A percentile compares a stretch with the other conserved stretches of the same genome.
Conservation (phyloP, 371 early-diverging fungal species). For the Mortierella sp. region DNA sequence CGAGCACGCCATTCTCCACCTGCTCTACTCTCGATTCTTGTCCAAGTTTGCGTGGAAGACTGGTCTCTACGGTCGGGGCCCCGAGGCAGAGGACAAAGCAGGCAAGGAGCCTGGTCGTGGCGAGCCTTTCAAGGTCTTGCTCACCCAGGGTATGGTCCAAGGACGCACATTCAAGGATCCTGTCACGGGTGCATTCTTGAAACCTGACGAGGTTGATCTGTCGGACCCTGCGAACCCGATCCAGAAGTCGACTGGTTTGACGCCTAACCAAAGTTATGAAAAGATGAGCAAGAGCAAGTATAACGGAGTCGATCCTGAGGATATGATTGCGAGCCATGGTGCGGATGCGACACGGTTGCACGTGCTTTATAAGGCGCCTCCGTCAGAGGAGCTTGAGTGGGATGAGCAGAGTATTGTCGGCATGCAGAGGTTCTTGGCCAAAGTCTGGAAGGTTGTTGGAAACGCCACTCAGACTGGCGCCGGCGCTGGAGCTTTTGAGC, state of each 20-base stretch:
- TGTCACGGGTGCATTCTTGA: conserved; percentile 82
- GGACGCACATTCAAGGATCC: conserved; percentile 89
- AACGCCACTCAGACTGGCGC: conserved; percentile 35
- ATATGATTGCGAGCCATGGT: conserved; percentile 79
- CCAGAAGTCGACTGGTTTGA: conserved; percentile 73
- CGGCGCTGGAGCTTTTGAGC: background rate
- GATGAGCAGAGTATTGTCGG: conserved; percentile 92
- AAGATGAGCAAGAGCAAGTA: conserved; percentile 98
- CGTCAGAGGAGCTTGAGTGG: conserved; percentile 92
- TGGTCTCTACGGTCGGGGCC: conserved; percentile 59
- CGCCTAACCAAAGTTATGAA: conserved; percentile 80
- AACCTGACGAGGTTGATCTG: conserved; percentile 81
- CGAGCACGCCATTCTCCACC: conserved; percentile 95
- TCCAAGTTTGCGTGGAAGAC: conserved; percentile 82
- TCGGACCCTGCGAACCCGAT: conserved; percentile 68
- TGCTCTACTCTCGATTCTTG: conserved; percentile 95
- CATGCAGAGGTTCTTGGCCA: conserved; percentile 88
- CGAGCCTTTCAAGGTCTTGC: conserved; percentile 88
- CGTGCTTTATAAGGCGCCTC: conserved; percentile 93
- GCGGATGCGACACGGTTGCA: conserved; percentile 90
- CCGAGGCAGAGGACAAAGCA: conserved; percentile 57
- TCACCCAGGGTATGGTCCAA: conserved; percentile 98
- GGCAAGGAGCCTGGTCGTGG: conserved; percentile 64
- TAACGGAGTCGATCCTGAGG: conserved; percentile 93
- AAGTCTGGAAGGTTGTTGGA: conserved; percentile 62